phyloP scores from a whole-genome alignment of 495 filamentous ascomycete genomes.

The Aspergillus biplanus region DNA sequence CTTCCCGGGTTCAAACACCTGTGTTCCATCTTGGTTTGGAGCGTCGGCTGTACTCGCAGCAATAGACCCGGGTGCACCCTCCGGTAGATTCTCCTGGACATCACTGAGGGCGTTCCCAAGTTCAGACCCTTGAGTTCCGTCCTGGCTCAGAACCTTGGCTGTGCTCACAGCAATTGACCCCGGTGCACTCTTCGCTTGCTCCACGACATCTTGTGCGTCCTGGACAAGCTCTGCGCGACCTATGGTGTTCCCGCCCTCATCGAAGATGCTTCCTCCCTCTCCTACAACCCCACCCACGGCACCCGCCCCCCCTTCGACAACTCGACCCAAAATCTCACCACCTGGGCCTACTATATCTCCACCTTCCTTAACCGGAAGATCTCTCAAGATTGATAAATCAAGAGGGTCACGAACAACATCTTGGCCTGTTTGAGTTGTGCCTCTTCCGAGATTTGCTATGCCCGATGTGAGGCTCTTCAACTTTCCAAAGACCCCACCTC shows the following conservation, averaged over 20 bases:
- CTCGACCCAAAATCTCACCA: slow-evolving; percentile 58
- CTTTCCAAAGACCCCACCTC: slow-evolving; percentile 12
- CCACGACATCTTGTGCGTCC: slow-evolving; percentile 35
- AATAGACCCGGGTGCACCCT: neutral
- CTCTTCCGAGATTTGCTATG: neutral
- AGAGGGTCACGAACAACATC: slow-evolving; percentile 11
- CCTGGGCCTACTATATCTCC: slow-evolving; percentile 58
- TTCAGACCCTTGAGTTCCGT: neutral
- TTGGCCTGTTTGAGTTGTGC: slow-evolving; percentile 8
- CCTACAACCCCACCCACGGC: slow-evolving; percentile 63
- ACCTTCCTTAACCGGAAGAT: slow-evolving; percentile 59
- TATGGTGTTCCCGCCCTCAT: slow-evolving; percentile 66
- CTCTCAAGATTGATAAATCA: slow-evolving; percentile 57
- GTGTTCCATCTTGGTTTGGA: slow-evolving; percentile 11
- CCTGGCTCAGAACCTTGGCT: neutral
- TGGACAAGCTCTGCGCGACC: slow-evolving; percentile 34
- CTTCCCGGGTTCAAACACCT: slow-evolving; percentile 32
- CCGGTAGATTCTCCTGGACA: neutral
- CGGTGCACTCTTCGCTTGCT: slow-evolving; percentile 17
- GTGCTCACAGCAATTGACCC: neutral
- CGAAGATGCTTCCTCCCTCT: slow-evolving; percentile 65
- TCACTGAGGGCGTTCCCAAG: neutral
- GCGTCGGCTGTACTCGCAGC: neutral
- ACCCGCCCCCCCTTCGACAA: slow-evolving; percentile 63
- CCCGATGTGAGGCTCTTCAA: slow-evolving; percentile 10